These are phyloP conservation scores for Verticillium tricorpus DNA, from an alignment of 2,329 filamentous ascomycete species.

Conservation along the genomic window DNA sequence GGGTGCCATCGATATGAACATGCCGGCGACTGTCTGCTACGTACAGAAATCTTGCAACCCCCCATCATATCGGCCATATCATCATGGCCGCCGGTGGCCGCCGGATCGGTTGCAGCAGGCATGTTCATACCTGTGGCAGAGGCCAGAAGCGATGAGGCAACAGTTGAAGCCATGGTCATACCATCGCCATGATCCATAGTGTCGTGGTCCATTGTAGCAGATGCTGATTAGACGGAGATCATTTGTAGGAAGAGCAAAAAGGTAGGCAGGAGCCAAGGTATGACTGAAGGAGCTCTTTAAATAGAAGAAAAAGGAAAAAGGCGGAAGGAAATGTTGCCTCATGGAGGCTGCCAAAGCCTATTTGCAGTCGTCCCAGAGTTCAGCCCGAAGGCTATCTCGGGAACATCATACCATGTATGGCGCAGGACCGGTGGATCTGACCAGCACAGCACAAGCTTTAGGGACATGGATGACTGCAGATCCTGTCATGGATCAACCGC, in stretches of 20 bases:
- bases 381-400: not conserved
- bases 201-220: not conserved
- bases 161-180: conserved; percentile 7
- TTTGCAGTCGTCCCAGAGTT: no score
- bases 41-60: conserved; percentile 38
- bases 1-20: conserved; percentile 2
- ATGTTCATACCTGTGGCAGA: conserved; percentile 10
- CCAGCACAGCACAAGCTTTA: not conserved
- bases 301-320: no score
- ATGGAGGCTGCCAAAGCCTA: no score
- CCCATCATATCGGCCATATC: conserved; percentile 21
- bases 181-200: conserved; percentile 3
- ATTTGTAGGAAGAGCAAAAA: not conserved
- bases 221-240: not conserved
- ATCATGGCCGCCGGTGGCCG: conserved; percentile 1
- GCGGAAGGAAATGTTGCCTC: no score
- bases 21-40: conserved; percentile 5
- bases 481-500: not conserved
- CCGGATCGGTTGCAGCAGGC: conserved; percentile 6
- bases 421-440: not conserved
- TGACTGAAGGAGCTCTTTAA: no score
- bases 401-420: not conserved
- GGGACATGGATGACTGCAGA: not conserved
- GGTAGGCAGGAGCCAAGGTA: not conserved
- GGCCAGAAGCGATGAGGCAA: conserved; percentile 5